These are phyloP conservation scores for Schwanniomyces polymorphus DNA, from an alignment of 805 yeast species.

Conservation along the genomic window DNA sequence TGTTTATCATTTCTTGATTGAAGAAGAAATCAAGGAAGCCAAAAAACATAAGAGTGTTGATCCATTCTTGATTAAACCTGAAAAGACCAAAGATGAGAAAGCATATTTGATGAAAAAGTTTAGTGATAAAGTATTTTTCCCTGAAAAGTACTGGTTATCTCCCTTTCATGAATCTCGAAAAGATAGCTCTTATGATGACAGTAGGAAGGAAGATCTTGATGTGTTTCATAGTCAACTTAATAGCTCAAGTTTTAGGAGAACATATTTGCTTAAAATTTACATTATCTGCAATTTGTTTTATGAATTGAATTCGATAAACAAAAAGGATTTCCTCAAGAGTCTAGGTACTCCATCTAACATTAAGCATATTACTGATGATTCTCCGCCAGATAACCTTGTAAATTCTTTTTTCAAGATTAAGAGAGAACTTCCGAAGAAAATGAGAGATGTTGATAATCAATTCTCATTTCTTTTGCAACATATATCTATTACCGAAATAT, in stretches of 20 bases:
- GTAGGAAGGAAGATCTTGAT: conserved; percentile 21
- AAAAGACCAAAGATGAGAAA: conserved; percentile 13
- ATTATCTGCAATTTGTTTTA: conserved; percentile 27
- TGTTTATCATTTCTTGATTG: conserved; percentile 28
- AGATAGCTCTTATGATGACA: conserved; percentile 13
- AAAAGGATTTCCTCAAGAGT: conserved; percentile 17
- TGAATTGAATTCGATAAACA: conserved; percentile 25
- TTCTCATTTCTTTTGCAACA: conserved; percentile 27
- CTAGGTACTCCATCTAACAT: conserved; percentile 26
- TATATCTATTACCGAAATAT: conserved; percentile 24
- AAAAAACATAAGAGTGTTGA: conserved; percentile 16
- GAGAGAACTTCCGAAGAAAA: conserved; percentile 20
- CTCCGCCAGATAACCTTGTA: conserved; percentile 22
- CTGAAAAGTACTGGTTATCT: conserved; percentile 37
- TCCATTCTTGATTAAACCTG: conserved; percentile 11
- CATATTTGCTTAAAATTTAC: conserved; percentile 29
- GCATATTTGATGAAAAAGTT: conserved; percentile 17
- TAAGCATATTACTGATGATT: conserved; percentile 38
- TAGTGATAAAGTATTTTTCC: conserved; percentile 21
- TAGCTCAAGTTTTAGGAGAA: conserved; percentile 23
- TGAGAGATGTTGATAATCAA: conserved; percentile 22
- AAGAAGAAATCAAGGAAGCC: conserved; percentile 26
- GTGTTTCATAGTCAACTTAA: conserved; percentile 24
- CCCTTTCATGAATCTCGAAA: conserved; percentile 23
- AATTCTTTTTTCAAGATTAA: conserved; percentile 23